These are phyloP conservation scores for Osmanthus fragrans DNA, from an alignment of 257 asterid species.

Conservation along the genomic window DNA sequence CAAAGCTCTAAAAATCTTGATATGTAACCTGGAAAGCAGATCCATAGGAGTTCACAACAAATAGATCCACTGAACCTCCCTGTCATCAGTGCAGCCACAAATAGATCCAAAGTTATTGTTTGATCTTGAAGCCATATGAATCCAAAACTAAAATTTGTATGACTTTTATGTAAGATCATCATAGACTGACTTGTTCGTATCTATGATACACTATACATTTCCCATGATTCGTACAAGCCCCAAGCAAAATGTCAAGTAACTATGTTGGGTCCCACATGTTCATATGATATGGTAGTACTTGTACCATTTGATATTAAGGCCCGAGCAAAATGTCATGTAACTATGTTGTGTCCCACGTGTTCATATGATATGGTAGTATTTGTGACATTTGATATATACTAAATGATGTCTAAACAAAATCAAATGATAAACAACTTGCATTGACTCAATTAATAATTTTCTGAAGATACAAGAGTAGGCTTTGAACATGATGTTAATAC, in stretches of 20 bases:
- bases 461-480: not conserved
- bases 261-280: not conserved
- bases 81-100: constrained; percentile 34
- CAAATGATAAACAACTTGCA: not conserved
- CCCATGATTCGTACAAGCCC: not conserved
- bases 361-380: not conserved
- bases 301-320: not conserved
- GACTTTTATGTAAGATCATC: not conserved
- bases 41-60: constrained; percentile 90
- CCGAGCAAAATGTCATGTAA: not conserved
- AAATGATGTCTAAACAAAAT: not conserved
- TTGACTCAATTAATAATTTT: not conserved
- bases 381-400: not conserved
- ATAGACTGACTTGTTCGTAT: too few species aligned
- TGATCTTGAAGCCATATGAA: constrained; percentile 6
- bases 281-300: not conserved
- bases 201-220: not conserved
- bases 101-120: constrained; percentile 16
- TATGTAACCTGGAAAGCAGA: constrained; percentile 85
- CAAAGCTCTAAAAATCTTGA: constrained; percentile 17
- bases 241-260: not conserved
- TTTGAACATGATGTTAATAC: not conserved
- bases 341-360: not conserved
- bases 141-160: constrained; percentile 1
- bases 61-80: constrained; percentile 82